A percentile compares a stretch with the other conserved stretches of the same genome.
Conservation (phyloP, 352 stramenopile species). For the Globisporangium irregulare region DNA sequence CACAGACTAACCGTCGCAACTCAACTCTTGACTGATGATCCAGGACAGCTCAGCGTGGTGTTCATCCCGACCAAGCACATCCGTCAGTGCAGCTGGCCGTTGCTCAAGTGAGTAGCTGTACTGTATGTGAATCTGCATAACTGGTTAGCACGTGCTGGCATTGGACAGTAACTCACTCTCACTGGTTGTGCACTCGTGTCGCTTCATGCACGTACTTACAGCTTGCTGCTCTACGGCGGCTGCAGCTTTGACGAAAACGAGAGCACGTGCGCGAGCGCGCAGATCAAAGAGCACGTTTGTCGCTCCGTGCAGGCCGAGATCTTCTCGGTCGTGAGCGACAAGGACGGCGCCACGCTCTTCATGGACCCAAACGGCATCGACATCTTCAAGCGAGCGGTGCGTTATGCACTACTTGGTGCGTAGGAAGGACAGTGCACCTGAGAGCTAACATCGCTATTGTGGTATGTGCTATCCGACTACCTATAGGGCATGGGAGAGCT, state of each 20-base stretch:
- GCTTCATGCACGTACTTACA: constrained; percentile 18
- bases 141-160: background rate
- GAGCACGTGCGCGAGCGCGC: constrained; percentile 33
- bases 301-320: constrained; percentile 78
- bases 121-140: background rate
- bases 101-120: constrained; percentile 69
- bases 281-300: constrained; percentile 48
- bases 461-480: background rate
- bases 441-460: background rate
- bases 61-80: constrained; percentile 73
- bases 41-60: constrained; percentile 76
- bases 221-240: constrained; percentile 76
- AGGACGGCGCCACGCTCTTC: constrained; percentile 75
- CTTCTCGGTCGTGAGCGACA: constrained; percentile 81
- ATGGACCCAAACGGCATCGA: constrained; percentile 81
- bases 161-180: background rate
- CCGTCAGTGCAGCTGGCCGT: constrained; percentile 67
- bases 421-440: background rate
- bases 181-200: background rate
- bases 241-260: constrained; percentile 81
- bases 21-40: background rate
- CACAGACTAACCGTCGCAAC: background rate
- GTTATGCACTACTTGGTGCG: constrained; percentile 7
- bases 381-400: constrained; percentile 75
- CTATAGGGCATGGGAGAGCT: constrained; percentile 57